Evolutionary conservation across 2,329 filamentous ascomycete genomes (phyloP).

Genomic region (Thielaviopsis euricoi): DNA sequence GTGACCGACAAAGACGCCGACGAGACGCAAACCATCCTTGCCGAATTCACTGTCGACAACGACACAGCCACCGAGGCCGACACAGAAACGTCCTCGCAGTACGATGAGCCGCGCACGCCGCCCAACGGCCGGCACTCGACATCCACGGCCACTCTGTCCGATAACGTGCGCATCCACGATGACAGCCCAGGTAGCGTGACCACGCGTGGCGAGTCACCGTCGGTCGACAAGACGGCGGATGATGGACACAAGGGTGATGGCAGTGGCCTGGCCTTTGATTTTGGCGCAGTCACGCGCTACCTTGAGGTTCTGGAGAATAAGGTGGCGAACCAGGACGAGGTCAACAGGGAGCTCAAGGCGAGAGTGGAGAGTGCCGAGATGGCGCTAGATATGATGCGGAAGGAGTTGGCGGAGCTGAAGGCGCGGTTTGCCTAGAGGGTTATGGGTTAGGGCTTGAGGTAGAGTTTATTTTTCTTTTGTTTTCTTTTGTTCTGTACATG

Average conservation of each 20-base stretch:
- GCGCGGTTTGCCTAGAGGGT: background rate
- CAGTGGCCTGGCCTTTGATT: background rate
- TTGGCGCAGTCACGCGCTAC: constrained; percentile 1
- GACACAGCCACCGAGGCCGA: background rate
- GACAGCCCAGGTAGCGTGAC: background rate
- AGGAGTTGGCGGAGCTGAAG: constrained; percentile 7
- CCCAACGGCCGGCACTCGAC: background rate
- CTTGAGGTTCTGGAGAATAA: constrained; percentile 7
- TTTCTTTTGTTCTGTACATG: background rate
- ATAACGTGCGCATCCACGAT: background rate
- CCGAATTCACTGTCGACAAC: background rate
- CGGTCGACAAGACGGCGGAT: background rate
- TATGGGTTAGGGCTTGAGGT: background rate
- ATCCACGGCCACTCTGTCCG: background rate
- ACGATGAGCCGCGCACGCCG: constrained; percentile 6
- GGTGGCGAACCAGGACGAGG: constrained; percentile 3
- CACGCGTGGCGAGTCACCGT: background rate
- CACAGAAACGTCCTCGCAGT: constrained; percentile 1
- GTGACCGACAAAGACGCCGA: background rate
- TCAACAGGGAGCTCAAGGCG: background rate
- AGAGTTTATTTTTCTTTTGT: background rate
- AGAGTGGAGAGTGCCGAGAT: constrained; percentile 3
- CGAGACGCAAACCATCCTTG: background rate
- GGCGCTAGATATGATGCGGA: constrained; percentile 4
- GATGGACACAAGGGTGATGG: background rate